A percentile compares a stretch with the other conserved stretches of the same genome.
phyloP scores from a whole-genome alignment of 805 yeast genomes.

The Debaryomyces maramus region DNA sequence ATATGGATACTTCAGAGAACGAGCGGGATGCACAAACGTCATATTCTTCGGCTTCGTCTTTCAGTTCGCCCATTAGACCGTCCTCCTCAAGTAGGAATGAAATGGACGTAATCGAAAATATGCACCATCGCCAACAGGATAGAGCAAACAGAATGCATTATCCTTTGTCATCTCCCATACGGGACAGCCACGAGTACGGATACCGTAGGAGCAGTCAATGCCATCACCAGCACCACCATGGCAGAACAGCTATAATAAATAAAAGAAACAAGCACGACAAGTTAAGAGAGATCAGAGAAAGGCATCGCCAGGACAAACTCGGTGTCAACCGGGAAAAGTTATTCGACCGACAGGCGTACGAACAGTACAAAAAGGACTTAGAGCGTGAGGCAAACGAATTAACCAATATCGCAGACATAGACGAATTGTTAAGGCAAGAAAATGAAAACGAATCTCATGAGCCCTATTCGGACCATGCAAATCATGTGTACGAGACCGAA shows the following conservation, averaged over 20 bases:
- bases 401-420: conserved; percentile 1
- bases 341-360: conserved; percentile 18
- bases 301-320: conserved; percentile 22
- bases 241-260: conserved; percentile 11
- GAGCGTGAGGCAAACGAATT: conserved; percentile 12
- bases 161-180: conserved; percentile 17
- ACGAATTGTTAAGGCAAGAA: conserved; percentile 6
- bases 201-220: neutral
- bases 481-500: conserved; percentile 5
- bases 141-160: conserved; percentile 14
- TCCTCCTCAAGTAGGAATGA: conserved; percentile 1
- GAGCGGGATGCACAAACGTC: neutral
- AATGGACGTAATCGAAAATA: conserved; percentile 14
- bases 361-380: conserved; percentile 6
- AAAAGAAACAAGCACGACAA: conserved; percentile 22
- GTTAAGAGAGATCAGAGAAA: conserved; percentile 23
- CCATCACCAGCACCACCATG: conserved; percentile 5
- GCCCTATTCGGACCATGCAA: no score
- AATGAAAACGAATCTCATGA: conserved; percentile 1
- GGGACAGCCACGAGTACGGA: neutral
- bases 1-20: neutral
- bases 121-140: conserved; percentile 18
- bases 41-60: conserved; percentile 1
- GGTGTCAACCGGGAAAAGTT: conserved; percentile 16
- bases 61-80: conserved; percentile 8